Percentiles rank a stretch among this genome's conserved stretches.
phyloP scores from a whole-genome alignment of 2,329 filamentous ascomycete genomes.

The Apiospora sp. region DNA sequence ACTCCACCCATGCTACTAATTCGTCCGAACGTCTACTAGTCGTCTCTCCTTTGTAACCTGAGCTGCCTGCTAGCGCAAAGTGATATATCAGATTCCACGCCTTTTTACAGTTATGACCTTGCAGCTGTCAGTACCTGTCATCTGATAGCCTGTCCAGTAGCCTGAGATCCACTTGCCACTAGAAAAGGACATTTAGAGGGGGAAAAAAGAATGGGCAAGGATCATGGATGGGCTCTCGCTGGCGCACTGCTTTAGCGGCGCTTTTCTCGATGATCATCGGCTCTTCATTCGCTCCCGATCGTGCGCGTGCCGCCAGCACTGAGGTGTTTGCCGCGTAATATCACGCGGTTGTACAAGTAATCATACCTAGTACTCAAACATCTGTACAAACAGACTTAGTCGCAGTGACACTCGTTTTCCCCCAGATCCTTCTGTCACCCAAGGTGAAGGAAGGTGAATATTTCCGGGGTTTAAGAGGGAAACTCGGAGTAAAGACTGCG shows the following conservation, averaged over 20 bases:
- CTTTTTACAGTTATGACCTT: background rate
- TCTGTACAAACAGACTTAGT: no score
- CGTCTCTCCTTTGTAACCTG: background rate
- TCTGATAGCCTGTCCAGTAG: background rate
- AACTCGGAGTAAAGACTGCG: background rate
- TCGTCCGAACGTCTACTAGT: background rate
- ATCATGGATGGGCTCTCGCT: background rate
- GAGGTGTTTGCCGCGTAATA: background rate
- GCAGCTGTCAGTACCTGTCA: slow-evolving; percentile 8
- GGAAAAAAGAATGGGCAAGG: background rate
- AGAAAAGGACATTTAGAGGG: no score
- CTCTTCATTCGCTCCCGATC: background rate
- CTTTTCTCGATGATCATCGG: background rate
- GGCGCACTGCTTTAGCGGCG: slow-evolving; percentile 1
- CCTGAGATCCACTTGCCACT: no score
- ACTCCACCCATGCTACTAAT: background rate
- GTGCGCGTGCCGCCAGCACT: background rate
- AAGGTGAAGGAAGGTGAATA: background rate
- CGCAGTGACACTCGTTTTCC: no score
- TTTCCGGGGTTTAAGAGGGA: background rate
- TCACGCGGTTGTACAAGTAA: background rate
- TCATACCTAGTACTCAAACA: no score
- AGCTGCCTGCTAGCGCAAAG: background rate
- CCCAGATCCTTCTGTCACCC: no score
- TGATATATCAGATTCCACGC: background rate